phyloP scores from a whole-genome alignment of 2,329 filamentous ascomycete species.

The Mollisia scopiformis region DNA sequence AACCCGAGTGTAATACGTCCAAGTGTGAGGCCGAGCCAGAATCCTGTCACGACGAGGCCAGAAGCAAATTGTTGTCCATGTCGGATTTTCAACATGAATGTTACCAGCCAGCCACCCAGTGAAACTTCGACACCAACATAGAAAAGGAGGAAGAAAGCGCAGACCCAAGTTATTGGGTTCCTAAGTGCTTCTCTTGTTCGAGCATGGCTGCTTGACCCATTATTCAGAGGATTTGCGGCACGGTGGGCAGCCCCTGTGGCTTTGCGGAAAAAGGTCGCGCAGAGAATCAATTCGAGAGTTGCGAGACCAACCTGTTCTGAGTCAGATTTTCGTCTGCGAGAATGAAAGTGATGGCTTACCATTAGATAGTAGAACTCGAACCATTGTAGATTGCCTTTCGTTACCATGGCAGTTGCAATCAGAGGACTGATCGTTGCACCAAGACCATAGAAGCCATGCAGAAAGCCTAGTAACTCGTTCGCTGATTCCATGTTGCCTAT shows the following conservation, averaged over 20 bases:
- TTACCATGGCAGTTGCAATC: slow-evolving; percentile 66
- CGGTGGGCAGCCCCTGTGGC: slow-evolving; percentile 62
- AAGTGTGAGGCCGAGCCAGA: slow-evolving; percentile 82
- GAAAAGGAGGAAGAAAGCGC: slow-evolving; percentile 71
- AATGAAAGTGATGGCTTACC: slow-evolving; percentile 30
- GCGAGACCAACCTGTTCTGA: slow-evolving; percentile 53
- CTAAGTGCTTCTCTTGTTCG: slow-evolving; percentile 37
- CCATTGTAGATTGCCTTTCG: slow-evolving; percentile 64
- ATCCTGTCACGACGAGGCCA: slow-evolving; percentile 58
- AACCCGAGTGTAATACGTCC: slow-evolving; percentile 78
- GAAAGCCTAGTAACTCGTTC: slow-evolving; percentile 74
- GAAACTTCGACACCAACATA: slow-evolving; percentile 82
- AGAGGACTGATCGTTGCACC: slow-evolving; percentile 69
- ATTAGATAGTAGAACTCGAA: slow-evolving; percentile 78
- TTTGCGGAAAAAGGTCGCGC: slow-evolving; percentile 61
- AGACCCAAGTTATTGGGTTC: slow-evolving; percentile 65
- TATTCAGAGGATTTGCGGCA: slow-evolving; percentile 50
- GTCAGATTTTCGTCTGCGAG: not conserved
- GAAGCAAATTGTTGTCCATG: slow-evolving; percentile 12
- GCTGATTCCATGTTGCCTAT: slow-evolving; percentile 67
- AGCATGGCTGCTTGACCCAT: slow-evolving; percentile 10
- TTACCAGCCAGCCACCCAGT: slow-evolving; percentile 81
- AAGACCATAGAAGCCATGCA: slow-evolving; percentile 74
- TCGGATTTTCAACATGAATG: slow-evolving; percentile 63
- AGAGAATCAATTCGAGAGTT: slow-evolving; percentile 55